Evolutionary conservation across 768 basidiomycete genomes (phyloP), one percentile per base, ranked within the genome.

Genomic region (Lepiota brunneoincarnata): DNA sequence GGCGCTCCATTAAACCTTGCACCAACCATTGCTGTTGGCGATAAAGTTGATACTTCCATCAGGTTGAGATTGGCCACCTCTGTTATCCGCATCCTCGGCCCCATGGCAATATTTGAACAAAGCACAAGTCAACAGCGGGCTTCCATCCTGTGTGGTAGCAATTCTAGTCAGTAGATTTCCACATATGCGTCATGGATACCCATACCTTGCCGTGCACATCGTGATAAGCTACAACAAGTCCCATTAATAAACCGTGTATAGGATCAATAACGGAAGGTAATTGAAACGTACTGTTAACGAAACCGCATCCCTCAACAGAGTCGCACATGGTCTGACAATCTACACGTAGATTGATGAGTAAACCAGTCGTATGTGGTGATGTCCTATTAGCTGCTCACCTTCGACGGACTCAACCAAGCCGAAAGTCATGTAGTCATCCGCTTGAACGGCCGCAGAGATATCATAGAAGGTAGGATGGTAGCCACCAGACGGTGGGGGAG

Each of bases 301-400:
- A 78, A 11, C 49, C 63, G 62, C 77, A 78, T 18, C 71, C 73
- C 6, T 24, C 2, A 49, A 76, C 72, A 34, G 60, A 56, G 63
- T 74, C 64, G 57, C 77, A 78, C 77, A 76, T 78, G 14, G 71
- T 64, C 61, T 70, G 68, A 63, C 77, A 78, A 28, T 74, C 75
- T 78, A 42, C 49, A 31, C 20, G 21, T 18, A 51, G 36, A 18
- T n/a, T n/a, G n/a, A 36, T 36, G 31, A 14, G 23, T n/a, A 24
- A 10, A 20, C 40, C 7, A 34, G 14, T 50, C 23, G 36, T 26
- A 48, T 21, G 17, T n/a, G 46, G 40, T 26, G n/a, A 42, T 35
- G 20, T 26, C 35, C 48, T 14, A 35, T 21, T 1, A 49, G 39
- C 23, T 23, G 57, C 68, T 49, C 60, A 76, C 76, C 68, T 52